phyloP scores from a whole-genome alignment of 495 filamentous ascomycete species.

The Penicillium bovifimosum region DNA sequence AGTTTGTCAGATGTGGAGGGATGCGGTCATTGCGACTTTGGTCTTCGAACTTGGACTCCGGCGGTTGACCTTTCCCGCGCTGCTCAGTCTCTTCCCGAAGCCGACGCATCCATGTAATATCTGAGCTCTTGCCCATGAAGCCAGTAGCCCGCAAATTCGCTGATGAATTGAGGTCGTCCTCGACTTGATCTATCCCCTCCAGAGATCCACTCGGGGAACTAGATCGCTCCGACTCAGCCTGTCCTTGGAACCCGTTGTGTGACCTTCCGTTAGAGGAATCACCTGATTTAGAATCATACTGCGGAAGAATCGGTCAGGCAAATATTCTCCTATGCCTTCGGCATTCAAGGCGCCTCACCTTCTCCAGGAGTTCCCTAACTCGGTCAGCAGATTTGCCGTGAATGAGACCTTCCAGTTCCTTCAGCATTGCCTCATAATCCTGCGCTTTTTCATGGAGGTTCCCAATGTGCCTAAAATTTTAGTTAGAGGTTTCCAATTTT shows the following conservation, averaged over 20 bases:
- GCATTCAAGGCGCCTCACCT: slow-evolving; percentile 18
- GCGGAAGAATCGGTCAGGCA: not conserved
- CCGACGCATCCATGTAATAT: slow-evolving; percentile 55
- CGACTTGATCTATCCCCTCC: slow-evolving; percentile 48
- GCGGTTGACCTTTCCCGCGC: slow-evolving; percentile 10
- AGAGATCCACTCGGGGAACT: slow-evolving; percentile 51
- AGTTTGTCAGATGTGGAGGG: slow-evolving; percentile 32
- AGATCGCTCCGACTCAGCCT: not conserved
- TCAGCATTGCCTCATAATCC: slow-evolving; percentile 48
- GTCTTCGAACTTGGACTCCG: slow-evolving; percentile 1
- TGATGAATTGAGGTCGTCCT: slow-evolving; percentile 49
- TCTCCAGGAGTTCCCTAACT: slow-evolving; percentile 33
- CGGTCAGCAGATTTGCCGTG: slow-evolving; percentile 26
- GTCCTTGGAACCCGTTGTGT: not conserved
- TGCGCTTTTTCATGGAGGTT: slow-evolving; percentile 39
- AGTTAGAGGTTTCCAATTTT: not conserved
- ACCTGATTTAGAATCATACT: slow-evolving; percentile 1
- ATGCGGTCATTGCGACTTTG: slow-evolving; percentile 6
- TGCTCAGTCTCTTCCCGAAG: slow-evolving; percentile 21
- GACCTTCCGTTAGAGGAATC: not conserved
- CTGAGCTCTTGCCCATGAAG: slow-evolving; percentile 56
- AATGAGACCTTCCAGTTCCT: slow-evolving; percentile 30
- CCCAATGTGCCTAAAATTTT: slow-evolving; percentile 30
- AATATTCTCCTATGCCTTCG: not conserved
- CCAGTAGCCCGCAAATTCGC: slow-evolving; percentile 45